Evolutionary conservation across 768 basidiomycete genomes (phyloP).

Genomic region (Stropharia rugosoannulata): DNA sequence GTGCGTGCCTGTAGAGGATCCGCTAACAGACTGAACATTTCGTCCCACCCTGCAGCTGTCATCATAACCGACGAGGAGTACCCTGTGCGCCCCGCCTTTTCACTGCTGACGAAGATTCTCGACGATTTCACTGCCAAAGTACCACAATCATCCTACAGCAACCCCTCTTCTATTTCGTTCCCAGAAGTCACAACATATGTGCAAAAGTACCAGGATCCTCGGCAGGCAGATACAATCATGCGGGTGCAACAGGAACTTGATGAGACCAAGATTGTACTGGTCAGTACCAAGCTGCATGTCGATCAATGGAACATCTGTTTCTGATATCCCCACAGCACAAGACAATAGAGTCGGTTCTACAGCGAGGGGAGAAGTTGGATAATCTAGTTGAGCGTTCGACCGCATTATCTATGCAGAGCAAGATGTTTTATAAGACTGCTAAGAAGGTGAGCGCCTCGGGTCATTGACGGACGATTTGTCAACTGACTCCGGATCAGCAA

Average conservation of each 20-base stretch:
- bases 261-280: conserved; percentile 98
- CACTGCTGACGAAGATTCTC: conserved; percentile 86
- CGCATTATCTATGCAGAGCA: conserved; percentile 84
- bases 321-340: conserved; percentile 69
- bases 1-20: conserved; percentile 16
- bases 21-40: background rate
- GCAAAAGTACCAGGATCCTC: conserved; percentile 94
- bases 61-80: conserved; percentile 96
- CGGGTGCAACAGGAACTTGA: conserved; percentile 96
- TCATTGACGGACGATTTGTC: background rate
- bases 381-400: conserved; percentile 93
- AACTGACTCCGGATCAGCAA: conserved; percentile 53
- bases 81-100: conserved; percentile 95
- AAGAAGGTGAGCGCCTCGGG: conserved; percentile 76
- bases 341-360: conserved; percentile 96
- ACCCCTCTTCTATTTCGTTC: conserved; percentile 71
- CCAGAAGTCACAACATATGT: conserved; percentile 76
- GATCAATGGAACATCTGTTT: background rate
- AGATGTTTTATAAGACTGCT: conserved; percentile 99
- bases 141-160: conserved; percentile 65
- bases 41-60: conserved; percentile 51
- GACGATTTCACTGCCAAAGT: conserved; percentile 89
- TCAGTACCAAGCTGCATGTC: conserved; percentile 37
- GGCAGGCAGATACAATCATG: conserved; percentile 98
- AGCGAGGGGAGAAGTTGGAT: conserved; percentile 95